Percentiles rank a stretch among this genome's conserved stretches.
phyloP scores from a whole-genome alignment of 2,329 filamentous ascomycete genomes.

The Nemania sp. region DNA sequence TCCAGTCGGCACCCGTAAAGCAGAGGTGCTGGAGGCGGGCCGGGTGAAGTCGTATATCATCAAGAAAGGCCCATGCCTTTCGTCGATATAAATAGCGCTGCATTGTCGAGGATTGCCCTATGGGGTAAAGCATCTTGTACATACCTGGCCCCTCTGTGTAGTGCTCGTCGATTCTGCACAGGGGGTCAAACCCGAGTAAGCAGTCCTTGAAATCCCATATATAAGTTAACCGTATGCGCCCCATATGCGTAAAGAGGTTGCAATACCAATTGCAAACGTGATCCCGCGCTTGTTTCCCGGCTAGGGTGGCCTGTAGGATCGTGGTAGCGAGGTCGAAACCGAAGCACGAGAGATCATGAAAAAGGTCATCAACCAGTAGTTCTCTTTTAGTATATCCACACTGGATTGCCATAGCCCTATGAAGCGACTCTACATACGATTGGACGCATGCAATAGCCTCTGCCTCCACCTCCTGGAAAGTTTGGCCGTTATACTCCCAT shows the following conservation, averaged over 20 bases:
- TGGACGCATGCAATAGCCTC: constrained; percentile 14
- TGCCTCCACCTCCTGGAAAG: constrained; percentile 15
- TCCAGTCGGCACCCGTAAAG: constrained; percentile 10
- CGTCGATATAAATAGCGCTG: constrained; percentile 19
- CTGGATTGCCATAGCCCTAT: constrained; percentile 6
- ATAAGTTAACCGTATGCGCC: too few relatives aligned
- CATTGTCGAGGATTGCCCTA: constrained; percentile 14
- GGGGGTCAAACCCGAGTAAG: too few relatives aligned
- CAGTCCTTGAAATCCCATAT: too few relatives aligned
- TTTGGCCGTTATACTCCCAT: constrained; percentile 18
- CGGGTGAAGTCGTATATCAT: constrained; percentile 16
- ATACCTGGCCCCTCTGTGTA: too few relatives aligned
- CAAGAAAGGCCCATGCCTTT: constrained; percentile 21
- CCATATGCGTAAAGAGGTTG: too few relatives aligned
- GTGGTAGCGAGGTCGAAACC: constrained; percentile 22
- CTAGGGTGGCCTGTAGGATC: constrained; percentile 19
- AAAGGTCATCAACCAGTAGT: background rate
- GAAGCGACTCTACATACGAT: constrained; percentile 22
- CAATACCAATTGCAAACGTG: background rate
- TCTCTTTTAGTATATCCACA: background rate
- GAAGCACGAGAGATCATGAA: constrained; percentile 14
- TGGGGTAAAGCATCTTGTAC: constrained; percentile 13
- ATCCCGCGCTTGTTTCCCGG: constrained; percentile 22
- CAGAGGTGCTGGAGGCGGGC: constrained; percentile 20
- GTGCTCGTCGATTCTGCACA: too few relatives aligned